Base-by-base conservation (phyloP, 2,329 filamentous ascomycete species). In the Aspergillus sp. region DNA sequence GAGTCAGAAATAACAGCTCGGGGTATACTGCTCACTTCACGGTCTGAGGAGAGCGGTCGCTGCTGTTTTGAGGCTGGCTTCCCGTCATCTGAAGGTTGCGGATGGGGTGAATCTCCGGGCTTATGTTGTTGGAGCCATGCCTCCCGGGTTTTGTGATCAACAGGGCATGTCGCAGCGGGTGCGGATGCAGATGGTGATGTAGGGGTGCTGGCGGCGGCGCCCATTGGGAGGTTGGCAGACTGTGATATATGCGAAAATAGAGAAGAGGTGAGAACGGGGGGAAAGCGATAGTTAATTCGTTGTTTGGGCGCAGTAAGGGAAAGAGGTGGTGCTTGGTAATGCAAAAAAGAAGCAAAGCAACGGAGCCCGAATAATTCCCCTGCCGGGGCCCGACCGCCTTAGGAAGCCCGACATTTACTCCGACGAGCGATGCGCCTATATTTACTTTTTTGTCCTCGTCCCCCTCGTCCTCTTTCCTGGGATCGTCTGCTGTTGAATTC, bases 91-190 rank as follows among this genome's bases (percentile, higher is more conserved):
- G 65, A 62, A 50, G 69, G 65, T 19, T 67, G 64, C 55, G 69
- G 72, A 62, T 72, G 74, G 53, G 67, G 75, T 63, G 62, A 74
- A 65, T 49, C 59, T 12, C 69, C 69, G 24, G 63, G 76, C 51
- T 66, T 72, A 60, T 70, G 75, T 59, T 74, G 82, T 77, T 70
- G 85, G 75, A 98, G 84, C 93, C 93, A 99, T 67, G 89, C 86
- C 68, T 92, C 89, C 68, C 95, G 89, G 52, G 91, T 89, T 69
- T 91, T 90, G 77, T 93, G 90, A 77, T 98, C 93, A 69, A 98
- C 91, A 5, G 95, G 95, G 70, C 95, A 98, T 57, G 81, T 81
- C 41, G 75, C 75, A 19, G 69, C 68, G 40, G 66, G 62, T 40
- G 65, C 59, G 31, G 61, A 58, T 33, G 68, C 56, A 41, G 70